Evolutionary conservation across 805 yeast species (phyloP).

Genomic region (Saccharomycopsis oosterbeekiorum): DNA sequence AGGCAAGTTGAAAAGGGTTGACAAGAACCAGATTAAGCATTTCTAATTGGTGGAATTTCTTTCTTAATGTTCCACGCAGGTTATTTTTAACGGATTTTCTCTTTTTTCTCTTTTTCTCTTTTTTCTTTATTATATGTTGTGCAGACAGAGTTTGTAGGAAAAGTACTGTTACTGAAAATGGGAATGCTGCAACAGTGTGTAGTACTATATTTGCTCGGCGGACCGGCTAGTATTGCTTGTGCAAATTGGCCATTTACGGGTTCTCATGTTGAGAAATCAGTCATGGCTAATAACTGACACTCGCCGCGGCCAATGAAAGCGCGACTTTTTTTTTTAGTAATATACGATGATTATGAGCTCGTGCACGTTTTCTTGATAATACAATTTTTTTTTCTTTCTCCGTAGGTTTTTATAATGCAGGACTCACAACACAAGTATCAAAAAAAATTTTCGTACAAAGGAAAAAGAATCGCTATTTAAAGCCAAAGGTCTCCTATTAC

Average conservation of each 20-base stretch:
- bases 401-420: too few species aligned
- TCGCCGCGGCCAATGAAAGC: background rate
- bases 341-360: background rate
- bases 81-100: background rate
- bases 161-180: background rate
- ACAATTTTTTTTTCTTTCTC: background rate
- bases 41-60: background rate
- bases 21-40: conserved; percentile 48
- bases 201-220: background rate
- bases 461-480: background rate
- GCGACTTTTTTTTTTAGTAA: background rate
- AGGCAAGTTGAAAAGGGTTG: conserved; percentile 61
- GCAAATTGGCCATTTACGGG: background rate
- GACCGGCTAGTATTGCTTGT: too few species aligned
- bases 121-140: background rate
- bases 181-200: too few species aligned
- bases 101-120: background rate
- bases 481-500: background rate
- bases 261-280: background rate
- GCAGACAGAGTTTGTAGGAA: background rate
- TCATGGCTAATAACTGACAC: background rate
- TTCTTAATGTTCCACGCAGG: too few species aligned
- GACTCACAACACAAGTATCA: background rate
- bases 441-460: background rate
- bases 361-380: background rate